Evolutionary conservation across 352 stramenopile genomes (phyloP).

Genomic region (Phytophthora pseudosyringae): DNA sequence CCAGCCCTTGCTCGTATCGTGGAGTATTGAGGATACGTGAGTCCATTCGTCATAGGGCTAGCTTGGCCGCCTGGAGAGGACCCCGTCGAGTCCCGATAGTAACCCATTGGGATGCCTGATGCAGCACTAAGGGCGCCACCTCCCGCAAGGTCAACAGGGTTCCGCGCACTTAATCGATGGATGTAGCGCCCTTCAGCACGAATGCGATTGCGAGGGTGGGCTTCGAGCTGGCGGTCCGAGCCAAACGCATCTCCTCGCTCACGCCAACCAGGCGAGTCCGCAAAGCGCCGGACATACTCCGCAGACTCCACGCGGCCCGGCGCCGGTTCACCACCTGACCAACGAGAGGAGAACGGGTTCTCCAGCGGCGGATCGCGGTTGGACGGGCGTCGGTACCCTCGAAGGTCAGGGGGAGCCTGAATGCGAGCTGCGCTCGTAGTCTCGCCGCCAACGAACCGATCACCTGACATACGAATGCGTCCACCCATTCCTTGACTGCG

Average conservation of each 20-base stretch:
- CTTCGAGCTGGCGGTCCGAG: slow-evolving; percentile 24
- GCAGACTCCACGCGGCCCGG: slow-evolving; percentile 8
- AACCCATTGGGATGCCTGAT: slow-evolving; percentile 11
- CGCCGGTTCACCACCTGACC: slow-evolving; percentile 21
- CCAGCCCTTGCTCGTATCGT: slow-evolving; percentile 25
- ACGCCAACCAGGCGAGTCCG: slow-evolving; percentile 44
- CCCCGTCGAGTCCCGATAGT: slow-evolving; percentile 27
- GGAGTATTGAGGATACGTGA: slow-evolving; percentile 32
- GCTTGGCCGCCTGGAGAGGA: slow-evolving; percentile 23
- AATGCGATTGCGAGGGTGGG: slow-evolving; percentile 25
- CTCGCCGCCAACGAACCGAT: slow-evolving; percentile 24
- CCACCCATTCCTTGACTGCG: slow-evolving; percentile 29
- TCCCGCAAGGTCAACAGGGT: slow-evolving; percentile 5
- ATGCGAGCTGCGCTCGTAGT: slow-evolving; percentile 28
- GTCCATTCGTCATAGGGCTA: slow-evolving; percentile 24
- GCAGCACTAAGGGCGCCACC: not conserved
- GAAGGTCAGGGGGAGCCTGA: slow-evolving; percentile 26
- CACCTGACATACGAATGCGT: slow-evolving; percentile 30
- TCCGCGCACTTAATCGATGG: slow-evolving; percentile 27
- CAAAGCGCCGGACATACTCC: slow-evolving; percentile 45
- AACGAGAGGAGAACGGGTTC: slow-evolving; percentile 36
- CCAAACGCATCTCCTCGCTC: slow-evolving; percentile 36
- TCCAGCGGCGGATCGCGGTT: slow-evolving; percentile 22
- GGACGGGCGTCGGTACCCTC: slow-evolving; percentile 28
- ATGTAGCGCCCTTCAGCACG: slow-evolving; percentile 32